phyloP scores from a whole-genome alignment of 2,329 filamentous ascomycete species.

The Cytospora paraplurivora region DNA sequence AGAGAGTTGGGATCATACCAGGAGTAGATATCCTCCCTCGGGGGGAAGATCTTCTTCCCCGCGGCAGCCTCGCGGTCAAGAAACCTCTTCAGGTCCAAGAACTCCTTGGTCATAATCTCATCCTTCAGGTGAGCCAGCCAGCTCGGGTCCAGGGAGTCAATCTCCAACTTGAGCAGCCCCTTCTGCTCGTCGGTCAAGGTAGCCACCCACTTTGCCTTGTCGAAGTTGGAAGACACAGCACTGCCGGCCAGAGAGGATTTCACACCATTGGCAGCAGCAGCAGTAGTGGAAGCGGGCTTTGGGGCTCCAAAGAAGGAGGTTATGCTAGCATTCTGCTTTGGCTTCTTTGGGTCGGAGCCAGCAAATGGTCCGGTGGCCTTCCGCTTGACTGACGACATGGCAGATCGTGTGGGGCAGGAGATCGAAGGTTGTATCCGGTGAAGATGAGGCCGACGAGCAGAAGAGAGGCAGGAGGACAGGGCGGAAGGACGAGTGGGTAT shows the following conservation, averaged over 20 bases:
- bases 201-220: constrained; percentile 89
- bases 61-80: constrained; percentile 73
- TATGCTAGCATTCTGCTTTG: constrained; percentile 76
- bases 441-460: constrained; percentile 3
- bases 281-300: constrained; percentile 48
- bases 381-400: constrained; percentile 62
- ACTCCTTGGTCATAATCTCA: constrained; percentile 76
- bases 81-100: constrained; percentile 86
- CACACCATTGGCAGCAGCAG: constrained; percentile 29
- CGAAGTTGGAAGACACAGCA: constrained; percentile 60
- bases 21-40: constrained; percentile 86
- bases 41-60: constrained; percentile 83
- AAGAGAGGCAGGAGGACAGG: not conserved
- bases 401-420: not conserved
- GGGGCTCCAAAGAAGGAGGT: constrained; percentile 85
- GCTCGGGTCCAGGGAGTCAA: constrained; percentile 86
- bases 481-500: constrained; percentile 10
- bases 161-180: constrained; percentile 81
- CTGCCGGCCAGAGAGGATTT: constrained; percentile 25
- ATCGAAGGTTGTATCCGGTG: not conserved
- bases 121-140: constrained; percentile 91
- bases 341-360: constrained; percentile 64
- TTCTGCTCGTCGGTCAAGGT: constrained; percentile 80
- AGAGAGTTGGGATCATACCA: constrained; percentile 63
- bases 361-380: constrained; percentile 61